Conservation (phyloP, 1,284 basidiomycete genomes). For the Trichosporon sp. region DNA sequence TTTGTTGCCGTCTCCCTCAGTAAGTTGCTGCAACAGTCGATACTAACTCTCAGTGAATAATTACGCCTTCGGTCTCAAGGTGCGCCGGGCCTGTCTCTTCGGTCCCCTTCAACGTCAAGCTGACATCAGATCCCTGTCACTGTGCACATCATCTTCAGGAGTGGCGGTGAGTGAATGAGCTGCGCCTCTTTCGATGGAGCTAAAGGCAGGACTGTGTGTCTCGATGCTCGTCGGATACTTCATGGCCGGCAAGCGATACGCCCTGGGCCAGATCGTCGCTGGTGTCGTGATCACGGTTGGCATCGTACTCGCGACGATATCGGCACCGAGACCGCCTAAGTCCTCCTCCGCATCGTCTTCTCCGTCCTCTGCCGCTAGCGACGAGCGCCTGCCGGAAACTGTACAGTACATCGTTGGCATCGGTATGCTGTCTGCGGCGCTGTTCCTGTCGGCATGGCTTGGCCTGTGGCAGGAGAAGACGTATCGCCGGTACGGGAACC, state of each 20-base stretch:
- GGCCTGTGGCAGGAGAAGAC: slow-evolving; percentile 83
- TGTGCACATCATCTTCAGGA: slow-evolving; percentile 91
- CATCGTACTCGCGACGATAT: slow-evolving; percentile 77
- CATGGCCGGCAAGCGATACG: slow-evolving; percentile 59
- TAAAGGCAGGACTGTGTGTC: slow-evolving; percentile 44
- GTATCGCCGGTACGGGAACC: slow-evolving; percentile 63
- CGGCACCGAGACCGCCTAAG: slow-evolving; percentile 52
- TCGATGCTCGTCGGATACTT: slow-evolving; percentile 49
- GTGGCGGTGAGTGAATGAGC: slow-evolving; percentile 75
- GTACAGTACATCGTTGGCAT: slow-evolving; percentile 66
- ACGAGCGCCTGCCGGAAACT: slow-evolving; percentile 36
- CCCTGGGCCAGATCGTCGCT: slow-evolving; percentile 61
- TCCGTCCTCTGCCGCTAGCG: not conserved
- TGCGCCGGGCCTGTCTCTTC: slow-evolving; percentile 8
- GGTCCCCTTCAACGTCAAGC: not conserved
- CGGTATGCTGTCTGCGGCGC: slow-evolving; percentile 65
- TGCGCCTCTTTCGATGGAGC: not conserved
- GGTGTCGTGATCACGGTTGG: slow-evolving; percentile 76
- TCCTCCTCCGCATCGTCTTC: not conserved
- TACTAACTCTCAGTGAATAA: slow-evolving; percentile 63
- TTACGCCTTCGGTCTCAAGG: slow-evolving; percentile 70
- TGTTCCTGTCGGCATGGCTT: slow-evolving; percentile 74
- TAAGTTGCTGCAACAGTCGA: slow-evolving; percentile 17
- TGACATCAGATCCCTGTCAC: slow-evolving; percentile 71
- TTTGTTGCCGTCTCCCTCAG: slow-evolving; percentile 69